phyloP scores from a whole-genome alignment of 257 asterid genomes.

The Lithospermum erythrorhizon region DNA sequence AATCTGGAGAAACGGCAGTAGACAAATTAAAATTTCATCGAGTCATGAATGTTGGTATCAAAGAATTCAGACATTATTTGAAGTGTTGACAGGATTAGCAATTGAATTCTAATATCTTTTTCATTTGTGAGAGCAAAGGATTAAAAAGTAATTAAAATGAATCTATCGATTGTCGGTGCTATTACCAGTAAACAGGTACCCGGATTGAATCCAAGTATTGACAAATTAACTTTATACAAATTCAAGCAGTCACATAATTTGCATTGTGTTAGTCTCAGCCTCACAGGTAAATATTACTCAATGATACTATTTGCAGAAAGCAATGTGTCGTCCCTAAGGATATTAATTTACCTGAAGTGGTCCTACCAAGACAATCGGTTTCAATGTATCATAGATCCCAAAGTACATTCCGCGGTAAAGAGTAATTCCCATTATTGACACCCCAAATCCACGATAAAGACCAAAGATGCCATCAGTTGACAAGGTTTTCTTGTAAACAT shows the following conservation, averaged over 20 bases:
- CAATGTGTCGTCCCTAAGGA: constrained; percentile 7
- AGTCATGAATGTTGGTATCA: not conserved
- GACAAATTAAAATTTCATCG: not conserved
- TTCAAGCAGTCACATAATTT: too few species aligned
- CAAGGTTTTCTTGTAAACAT: constrained; percentile 74
- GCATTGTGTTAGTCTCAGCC: too few species aligned
- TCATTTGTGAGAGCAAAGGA: too few species aligned
- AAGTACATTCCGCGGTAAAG: constrained; percentile 96
- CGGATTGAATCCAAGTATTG: too few species aligned
- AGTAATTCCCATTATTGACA: constrained; percentile 73
- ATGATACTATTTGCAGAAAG: not conserved
- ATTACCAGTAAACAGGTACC: too few species aligned
- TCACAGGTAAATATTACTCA: too few species aligned
- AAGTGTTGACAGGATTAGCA: too few species aligned
- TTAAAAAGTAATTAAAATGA: too few species aligned
- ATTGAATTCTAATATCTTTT: too few species aligned
- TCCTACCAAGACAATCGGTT: constrained; percentile 87
- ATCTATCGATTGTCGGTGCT: too few species aligned
- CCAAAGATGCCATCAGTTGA: constrained; percentile 71
- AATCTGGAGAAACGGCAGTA: not conserved
- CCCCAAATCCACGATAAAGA: constrained; percentile 90
- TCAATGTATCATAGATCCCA: constrained; percentile 90
- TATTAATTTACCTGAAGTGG: constrained; percentile 43
- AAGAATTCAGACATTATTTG: too few species aligned
- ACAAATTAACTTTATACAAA: too few species aligned